A percentile compares a stretch with the other conserved stretches of the same genome.
Conservation (phyloP, 768 basidiomycete species). For the Hygrocybe punicea region DNA sequence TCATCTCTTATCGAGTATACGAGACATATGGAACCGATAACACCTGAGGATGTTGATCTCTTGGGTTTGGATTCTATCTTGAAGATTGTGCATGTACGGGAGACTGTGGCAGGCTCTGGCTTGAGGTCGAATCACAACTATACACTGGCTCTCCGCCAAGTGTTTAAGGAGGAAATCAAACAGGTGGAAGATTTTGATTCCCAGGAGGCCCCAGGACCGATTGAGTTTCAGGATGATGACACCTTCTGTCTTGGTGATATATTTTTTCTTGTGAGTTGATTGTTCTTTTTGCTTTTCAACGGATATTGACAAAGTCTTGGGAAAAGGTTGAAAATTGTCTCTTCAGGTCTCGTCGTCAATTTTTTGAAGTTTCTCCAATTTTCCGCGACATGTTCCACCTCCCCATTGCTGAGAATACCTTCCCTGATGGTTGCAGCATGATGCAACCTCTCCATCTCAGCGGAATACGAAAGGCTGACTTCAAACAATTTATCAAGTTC, state of each 20-base stretch:
- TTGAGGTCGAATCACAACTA: neutral
- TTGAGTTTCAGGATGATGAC: neutral
- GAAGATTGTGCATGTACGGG: neutral
- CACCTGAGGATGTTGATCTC: conserved; percentile 23
- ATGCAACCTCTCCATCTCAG: conserved; percentile 6
- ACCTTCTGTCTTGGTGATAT: neutral
- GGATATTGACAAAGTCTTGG: neutral
- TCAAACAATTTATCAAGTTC: conserved; percentile 3
- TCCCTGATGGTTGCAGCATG: conserved; percentile 3
- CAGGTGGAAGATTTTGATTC: neutral
- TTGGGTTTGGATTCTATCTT: conserved; percentile 15
- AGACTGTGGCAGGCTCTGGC: neutral
- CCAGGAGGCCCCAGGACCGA: neutral
- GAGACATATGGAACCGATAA: conserved; percentile 26
- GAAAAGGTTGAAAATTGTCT: conserved; percentile 36
- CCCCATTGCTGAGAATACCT: conserved; percentile 15
- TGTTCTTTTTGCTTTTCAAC: neutral
- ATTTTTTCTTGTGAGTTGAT: neutral
- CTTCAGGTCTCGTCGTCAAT: conserved; percentile 37
- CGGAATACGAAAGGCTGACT: conserved; percentile 4
- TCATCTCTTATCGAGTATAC: neutral
- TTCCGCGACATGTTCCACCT: conserved; percentile 35
- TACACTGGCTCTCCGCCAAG: neutral
- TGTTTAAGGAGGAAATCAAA: neutral
- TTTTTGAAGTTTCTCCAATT: conserved; percentile 25